Evolutionary conservation across 805 yeast genomes (phyloP), one percentile per base, ranked within the genome.

Genomic region (Monosporozyma unispora): DNA sequence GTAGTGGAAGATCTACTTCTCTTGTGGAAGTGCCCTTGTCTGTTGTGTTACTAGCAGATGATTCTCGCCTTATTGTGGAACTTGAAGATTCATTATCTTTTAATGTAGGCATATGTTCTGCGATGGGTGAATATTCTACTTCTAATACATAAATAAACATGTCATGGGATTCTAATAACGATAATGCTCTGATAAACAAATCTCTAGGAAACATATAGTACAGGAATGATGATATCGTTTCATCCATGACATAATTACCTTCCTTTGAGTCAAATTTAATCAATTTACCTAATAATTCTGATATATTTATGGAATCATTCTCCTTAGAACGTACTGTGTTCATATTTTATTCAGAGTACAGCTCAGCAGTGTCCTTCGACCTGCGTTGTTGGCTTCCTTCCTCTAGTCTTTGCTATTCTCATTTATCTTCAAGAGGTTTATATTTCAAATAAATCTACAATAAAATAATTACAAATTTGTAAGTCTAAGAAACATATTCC

Each of bases 141-240:
- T 58, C 59, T 3, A 59, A 52, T 8, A 59, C 46, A 50, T 67
- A 67, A 11, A 67, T 58, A 44, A 67, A 63, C 64, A 65, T 59
- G 45, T 64, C 60, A 29, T 52, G 52, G 4, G 70, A 62, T 19
- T 67, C 71, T 12, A 67, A 42, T 16, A 67, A 48, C 0, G 71
- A 67, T 12, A 67, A 47, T 4, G 69, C 69, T 39, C 62, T 55
- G 9, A 67, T 59, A 45, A 64, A 64, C 16, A 64, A 49, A 16
- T 65, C 69, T 37, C 60, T 48, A 1, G 69, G 68, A 37, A 63
- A 63, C 48, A 64, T 48, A 45, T 62, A 64, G 45, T 62, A 60
- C 9, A 66, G 50, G 27, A 66, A 67, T 3, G 66, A 59, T 7
- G 60, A 57, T 16, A 64, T 57, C 2, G 60, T 57, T 19, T 59